phyloP scores from a whole-genome alignment of 768 basidiomycete species.

The Amanita thiersii region DNA sequence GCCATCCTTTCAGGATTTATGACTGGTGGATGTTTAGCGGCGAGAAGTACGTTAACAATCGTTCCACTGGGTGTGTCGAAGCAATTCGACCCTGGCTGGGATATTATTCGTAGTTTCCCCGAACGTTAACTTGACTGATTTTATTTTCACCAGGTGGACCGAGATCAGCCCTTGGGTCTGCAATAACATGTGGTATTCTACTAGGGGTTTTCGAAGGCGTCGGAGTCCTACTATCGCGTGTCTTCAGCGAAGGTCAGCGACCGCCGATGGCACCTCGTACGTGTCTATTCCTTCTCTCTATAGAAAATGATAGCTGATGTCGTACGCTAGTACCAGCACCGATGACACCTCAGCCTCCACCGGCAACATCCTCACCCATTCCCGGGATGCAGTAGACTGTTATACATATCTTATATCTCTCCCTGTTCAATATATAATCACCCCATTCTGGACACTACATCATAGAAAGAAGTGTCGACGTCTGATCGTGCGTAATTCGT shows the following conservation, averaged over 20 bases:
- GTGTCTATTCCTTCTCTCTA: constrained; percentile 21
- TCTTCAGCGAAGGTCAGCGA: constrained; percentile 77
- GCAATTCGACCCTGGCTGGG: constrained; percentile 1
- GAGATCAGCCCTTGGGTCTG: constrained; percentile 83
- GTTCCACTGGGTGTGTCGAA: not conserved
- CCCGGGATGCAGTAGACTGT: constrained; percentile 43
- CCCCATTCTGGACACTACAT: constrained; percentile 25
- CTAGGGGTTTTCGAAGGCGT: constrained; percentile 94
- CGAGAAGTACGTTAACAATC: constrained; percentile 72
- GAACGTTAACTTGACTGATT: constrained; percentile 7
- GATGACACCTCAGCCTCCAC: constrained; percentile 41
- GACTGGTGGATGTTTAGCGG: constrained; percentile 94
- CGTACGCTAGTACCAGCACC: constrained; percentile 39
- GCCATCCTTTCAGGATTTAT: constrained; percentile 97
- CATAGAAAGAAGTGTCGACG: not conserved
- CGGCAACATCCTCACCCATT: constrained; percentile 26
- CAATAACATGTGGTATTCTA: constrained; percentile 91
- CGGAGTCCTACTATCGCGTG: constrained; percentile 83
- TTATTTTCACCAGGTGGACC: constrained; percentile 65
- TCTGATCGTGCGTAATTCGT: constrained; percentile 8
- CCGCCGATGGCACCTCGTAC: constrained; percentile 74
- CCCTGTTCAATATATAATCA: constrained; percentile 21
- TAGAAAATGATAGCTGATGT: constrained; percentile 9
- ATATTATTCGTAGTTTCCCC: not conserved
- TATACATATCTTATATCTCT: constrained; percentile 24